Evolutionary conservation across 1,284 basidiomycete species (phyloP).

Genomic region (Trametes pubescens): DNA sequence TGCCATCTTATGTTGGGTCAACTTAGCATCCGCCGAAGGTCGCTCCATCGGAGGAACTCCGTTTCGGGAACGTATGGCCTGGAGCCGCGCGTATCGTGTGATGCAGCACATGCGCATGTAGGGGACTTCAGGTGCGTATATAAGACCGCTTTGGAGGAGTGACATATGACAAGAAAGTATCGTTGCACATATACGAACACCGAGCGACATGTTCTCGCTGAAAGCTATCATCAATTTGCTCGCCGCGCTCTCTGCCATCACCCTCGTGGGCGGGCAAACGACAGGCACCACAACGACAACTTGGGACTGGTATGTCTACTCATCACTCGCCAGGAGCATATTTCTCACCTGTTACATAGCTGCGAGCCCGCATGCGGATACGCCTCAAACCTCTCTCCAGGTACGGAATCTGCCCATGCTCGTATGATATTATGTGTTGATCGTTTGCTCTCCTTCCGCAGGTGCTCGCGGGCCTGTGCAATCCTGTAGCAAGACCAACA

Average conservation of each 20-base stretch:
- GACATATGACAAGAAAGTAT: not conserved
- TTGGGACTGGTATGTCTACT: constrained; percentile 30
- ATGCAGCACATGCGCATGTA: not conserved
- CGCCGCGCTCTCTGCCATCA: constrained; percentile 1
- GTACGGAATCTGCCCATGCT: not conserved
- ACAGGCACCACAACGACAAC: constrained; percentile 34
- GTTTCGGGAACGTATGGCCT: not conserved
- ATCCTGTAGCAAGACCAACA: constrained; percentile 32
- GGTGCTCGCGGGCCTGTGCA: constrained; percentile 32
- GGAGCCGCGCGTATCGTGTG: not conserved
- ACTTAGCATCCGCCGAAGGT: not conserved
- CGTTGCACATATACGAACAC: not conserved
- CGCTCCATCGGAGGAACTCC: not conserved
- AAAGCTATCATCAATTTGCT: not conserved
- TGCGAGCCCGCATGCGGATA: constrained; percentile 36
- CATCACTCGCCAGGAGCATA: not conserved
- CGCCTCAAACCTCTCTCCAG: constrained; percentile 29
- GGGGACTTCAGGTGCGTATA: not conserved
- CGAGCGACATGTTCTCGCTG: not conserved
- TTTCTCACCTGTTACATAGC: constrained; percentile 8
- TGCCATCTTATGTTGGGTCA: not conserved
- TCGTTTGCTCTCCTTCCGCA: not conserved
- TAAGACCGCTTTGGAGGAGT: not conserved
- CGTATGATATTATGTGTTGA: not conserved
- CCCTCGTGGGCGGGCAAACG: constrained; percentile 18